These are phyloP conservation scores for Collariella sp. DNA, from an alignment of 495 filamentous ascomycete species.

Conservation along the genomic window DNA sequence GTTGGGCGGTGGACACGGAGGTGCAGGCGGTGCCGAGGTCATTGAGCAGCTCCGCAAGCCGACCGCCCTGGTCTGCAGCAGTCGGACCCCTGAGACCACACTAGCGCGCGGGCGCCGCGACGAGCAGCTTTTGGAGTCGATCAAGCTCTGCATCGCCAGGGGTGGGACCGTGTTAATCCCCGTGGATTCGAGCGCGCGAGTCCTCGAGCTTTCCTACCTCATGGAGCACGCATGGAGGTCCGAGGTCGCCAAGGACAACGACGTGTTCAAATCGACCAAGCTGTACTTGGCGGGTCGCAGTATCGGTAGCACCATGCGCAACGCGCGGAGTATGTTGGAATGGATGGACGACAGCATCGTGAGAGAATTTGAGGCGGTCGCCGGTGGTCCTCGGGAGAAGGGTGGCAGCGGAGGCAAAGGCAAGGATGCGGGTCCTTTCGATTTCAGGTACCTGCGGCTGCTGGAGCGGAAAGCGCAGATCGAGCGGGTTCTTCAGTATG, in stretches of 20 bases:
- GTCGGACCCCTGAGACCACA: conserved; percentile 63
- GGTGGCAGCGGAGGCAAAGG: conserved; percentile 31
- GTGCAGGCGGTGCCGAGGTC: conserved; percentile 65
- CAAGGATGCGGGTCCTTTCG: conserved; percentile 65
- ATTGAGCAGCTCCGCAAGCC: conserved; percentile 89
- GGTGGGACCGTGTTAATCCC: conserved; percentile 94
- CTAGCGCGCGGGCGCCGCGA: conserved; percentile 69
- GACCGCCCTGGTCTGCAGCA: conserved; percentile 85
- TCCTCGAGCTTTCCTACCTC: conserved; percentile 87
- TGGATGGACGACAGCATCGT: conserved; percentile 98
- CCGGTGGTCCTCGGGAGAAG: conserved; percentile 38
- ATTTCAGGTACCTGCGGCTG: conserved; percentile 78
- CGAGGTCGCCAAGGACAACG: conserved; percentile 48
- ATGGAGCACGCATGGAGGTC: conserved; percentile 83
- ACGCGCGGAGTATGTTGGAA: conserved; percentile 91
- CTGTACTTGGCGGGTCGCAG: conserved; percentile 78
- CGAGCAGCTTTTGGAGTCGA: conserved; percentile 71
- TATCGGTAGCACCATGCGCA: conserved; percentile 71
- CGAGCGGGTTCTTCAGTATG: conserved; percentile 47
- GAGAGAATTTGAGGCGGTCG: conserved; percentile 78
- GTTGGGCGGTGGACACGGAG: conserved; percentile 71
- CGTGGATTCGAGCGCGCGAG: conserved; percentile 85
- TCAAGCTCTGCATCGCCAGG: conserved; percentile 64
- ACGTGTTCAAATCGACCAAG: conserved; percentile 57
- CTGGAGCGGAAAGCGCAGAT: conserved; percentile 68